These are phyloP conservation scores for Leccinum incarnatum DNA, from an alignment of 768 basidiomycete genomes.

Conservation along the genomic window DNA sequence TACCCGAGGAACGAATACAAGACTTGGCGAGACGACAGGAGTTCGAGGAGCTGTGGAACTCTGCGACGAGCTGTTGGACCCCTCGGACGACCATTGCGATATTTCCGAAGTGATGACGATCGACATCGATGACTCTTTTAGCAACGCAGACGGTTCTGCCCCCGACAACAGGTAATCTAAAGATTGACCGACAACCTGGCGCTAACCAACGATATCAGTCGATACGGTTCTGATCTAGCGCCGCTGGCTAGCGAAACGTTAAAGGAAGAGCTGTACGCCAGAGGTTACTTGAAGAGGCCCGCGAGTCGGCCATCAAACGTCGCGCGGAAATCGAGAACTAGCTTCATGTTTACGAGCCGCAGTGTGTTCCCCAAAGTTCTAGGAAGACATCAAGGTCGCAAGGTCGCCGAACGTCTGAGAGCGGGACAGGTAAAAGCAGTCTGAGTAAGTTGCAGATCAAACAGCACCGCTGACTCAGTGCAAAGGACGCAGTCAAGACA, in stretches of 20 bases:
- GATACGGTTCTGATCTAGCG: constrained; percentile 7
- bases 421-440: constrained; percentile 14
- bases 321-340: background rate
- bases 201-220: constrained; percentile 11
- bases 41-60: background rate
- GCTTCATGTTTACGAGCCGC: constrained; percentile 3
- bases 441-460: background rate
- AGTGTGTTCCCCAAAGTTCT: constrained; percentile 14
- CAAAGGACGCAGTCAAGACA: constrained; percentile 3
- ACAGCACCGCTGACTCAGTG: background rate
- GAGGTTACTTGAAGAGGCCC: constrained; percentile 27
- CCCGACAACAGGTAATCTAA: constrained; percentile 12
- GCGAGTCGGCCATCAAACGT: constrained; percentile 6
- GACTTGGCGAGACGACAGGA: background rate
- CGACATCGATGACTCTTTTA: background rate
- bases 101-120: constrained; percentile 7
- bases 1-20: background rate
- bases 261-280: constrained; percentile 28
- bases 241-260: constrained; percentile 29
- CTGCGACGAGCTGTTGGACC: background rate
- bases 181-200: background rate
- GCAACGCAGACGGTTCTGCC: background rate
- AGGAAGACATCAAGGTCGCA: constrained; percentile 21
- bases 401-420: constrained; percentile 13
- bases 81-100: constrained; percentile 5